Base-by-base conservation (phyloP, 2,329 filamentous ascomycete species). In the Cladosporium oxysporum region DNA sequence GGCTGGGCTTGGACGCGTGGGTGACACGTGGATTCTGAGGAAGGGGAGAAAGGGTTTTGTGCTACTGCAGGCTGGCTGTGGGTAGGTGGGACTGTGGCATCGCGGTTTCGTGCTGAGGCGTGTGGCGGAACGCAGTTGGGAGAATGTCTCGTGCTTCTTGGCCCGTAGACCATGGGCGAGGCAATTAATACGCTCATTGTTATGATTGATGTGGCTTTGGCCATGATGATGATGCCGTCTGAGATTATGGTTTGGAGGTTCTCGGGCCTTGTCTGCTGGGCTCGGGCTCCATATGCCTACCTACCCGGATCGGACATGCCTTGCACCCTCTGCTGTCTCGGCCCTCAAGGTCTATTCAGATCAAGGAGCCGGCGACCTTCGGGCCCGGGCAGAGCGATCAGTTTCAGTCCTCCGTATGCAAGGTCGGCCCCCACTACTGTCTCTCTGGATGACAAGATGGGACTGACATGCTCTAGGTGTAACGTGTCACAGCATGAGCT, bases 21-120 rank as follows among this genome's bases (percentile, higher is more conserved):
- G 55, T 58, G 55, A 41, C 55, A 58, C 55, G 55, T 58, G 55
- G 31, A 41, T 21, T 18, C 26, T 58, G 55, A 58, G 55, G 55
- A 58, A 16, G 10, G 10, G 53, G 18, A 53, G 18, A 18, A 5
- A 55, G 23, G 23, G 49, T 29, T 16, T 16, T 53, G 49, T 28
- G 49, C 49, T 53, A 53, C 49, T 53, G 26, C 49, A 53, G 41
- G 41, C n/a, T 47, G 41, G 41, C 7, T 12, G 41, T 47, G 41
- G 41, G 41, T 47, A 47, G n/a, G 41, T 23, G 41, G 41, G 21
- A 47, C 41, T 47, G 41, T 47, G n/a, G n/a, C 14, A 35, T 35
- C 3, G 31, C 11, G 31, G 31, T 35, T 14, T 35, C 12, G 33
- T 35, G 33, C 33, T 35, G 33, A n/a, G 18, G 41, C 37, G 37